Conservation (phyloP, 1,284 basidiomycete genomes). For the Mixia osmundae region DNA sequence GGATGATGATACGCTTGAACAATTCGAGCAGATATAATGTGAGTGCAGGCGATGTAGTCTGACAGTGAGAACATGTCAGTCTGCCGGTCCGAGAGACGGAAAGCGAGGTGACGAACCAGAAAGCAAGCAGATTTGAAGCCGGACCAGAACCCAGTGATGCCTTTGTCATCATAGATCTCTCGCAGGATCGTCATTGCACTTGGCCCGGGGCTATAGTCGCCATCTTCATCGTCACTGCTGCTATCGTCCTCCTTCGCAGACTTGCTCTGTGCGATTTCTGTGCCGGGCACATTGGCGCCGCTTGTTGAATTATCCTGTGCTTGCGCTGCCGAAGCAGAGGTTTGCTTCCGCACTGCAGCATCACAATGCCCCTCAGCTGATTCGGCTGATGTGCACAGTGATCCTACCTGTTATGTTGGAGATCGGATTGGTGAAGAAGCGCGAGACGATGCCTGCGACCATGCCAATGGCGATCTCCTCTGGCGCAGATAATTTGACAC, state of each 20-base stretch:
- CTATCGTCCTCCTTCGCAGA: background rate
- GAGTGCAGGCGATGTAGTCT: slow-evolving; percentile 22
- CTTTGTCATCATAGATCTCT: slow-evolving; percentile 22
- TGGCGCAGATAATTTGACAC: slow-evolving; percentile 17
- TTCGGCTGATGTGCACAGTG: too few species aligned
- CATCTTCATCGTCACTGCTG: slow-evolving; percentile 4
- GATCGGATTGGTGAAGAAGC: slow-evolving; percentile 26
- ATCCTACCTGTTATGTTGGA: slow-evolving; percentile 28
- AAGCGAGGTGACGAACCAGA: slow-evolving; percentile 13
- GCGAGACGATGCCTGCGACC: slow-evolving; percentile 24
- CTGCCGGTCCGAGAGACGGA: slow-evolving; percentile 7
- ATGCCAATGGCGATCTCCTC: slow-evolving; percentile 27
- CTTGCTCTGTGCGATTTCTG: background rate
- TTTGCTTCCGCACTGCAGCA: slow-evolving; percentile 5
- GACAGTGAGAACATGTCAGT: slow-evolving; percentile 16
- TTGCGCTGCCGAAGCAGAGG: slow-evolving; percentile 7
- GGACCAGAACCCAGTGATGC: slow-evolving; percentile 22
- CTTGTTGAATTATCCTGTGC: slow-evolving; percentile 8
- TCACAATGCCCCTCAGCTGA: too few species aligned
- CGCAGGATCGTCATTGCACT: slow-evolving; percentile 16
- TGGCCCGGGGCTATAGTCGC: slow-evolving; percentile 19
- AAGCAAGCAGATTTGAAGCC: slow-evolving; percentile 22
- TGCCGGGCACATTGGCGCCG: slow-evolving; percentile 1
- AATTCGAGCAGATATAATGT: slow-evolving; percentile 24
- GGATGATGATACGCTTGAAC: slow-evolving; percentile 20